Conservation (phyloP, 176 grass and related monocot genomes). For the Pharus latifolius region DNA sequence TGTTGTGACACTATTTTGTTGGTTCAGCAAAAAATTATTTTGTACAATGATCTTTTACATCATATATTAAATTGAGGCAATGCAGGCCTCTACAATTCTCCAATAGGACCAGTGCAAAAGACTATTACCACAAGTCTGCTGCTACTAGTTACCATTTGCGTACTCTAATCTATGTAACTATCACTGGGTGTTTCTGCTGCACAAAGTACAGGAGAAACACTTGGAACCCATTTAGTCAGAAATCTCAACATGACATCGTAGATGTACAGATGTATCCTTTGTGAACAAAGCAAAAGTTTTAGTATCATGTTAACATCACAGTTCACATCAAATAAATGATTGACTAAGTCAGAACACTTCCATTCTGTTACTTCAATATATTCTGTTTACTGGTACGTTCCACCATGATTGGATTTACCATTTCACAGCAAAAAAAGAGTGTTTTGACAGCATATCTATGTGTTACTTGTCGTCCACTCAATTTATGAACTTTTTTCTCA, state of each 20-base stretch:
- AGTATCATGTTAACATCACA: background rate
- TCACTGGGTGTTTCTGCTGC: too few species aligned
- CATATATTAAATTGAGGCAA: background rate
- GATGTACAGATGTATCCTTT: background rate
- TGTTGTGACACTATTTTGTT: conserved; percentile 16
- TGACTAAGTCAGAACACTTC: background rate
- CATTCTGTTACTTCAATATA: background rate
- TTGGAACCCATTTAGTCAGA: too few species aligned
- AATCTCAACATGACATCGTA: too few species aligned
- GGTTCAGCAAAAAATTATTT: background rate
- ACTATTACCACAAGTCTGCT: background rate
- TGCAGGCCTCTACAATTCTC: background rate
- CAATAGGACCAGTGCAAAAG: background rate
- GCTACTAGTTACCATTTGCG: too few species aligned
- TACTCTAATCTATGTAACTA: too few species aligned
- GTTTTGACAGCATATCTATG: background rate
- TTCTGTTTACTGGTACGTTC: background rate
- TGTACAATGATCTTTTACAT: background rate
- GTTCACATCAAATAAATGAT: background rate
- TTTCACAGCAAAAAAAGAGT: background rate
- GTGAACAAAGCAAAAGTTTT: background rate
- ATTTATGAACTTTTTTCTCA: background rate
- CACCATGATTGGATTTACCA: background rate
- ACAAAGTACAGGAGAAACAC: too few species aligned
- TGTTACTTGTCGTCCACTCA: background rate